Evolutionary conservation across 2,329 filamentous ascomycete genomes (phyloP).

Genomic region (Dryadomyces quercus-mongolicae): DNA sequence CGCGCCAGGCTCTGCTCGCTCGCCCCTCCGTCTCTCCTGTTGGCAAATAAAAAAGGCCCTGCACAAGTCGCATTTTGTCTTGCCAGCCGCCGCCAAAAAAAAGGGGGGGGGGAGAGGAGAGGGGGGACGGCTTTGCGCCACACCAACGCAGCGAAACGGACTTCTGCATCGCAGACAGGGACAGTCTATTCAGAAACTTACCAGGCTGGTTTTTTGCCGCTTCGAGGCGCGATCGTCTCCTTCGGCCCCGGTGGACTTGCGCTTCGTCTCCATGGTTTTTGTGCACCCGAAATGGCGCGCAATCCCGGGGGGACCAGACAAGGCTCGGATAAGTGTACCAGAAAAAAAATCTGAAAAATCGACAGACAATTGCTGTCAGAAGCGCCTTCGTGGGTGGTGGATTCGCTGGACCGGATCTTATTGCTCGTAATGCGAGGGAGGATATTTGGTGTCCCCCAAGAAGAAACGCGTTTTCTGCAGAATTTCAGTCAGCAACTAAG

Average conservation of each 20-base stretch:
- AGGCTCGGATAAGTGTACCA: neutral
- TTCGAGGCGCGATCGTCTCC: constrained; percentile 41
- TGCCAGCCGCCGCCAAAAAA: neutral
- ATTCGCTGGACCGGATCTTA: neutral
- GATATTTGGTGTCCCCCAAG: neutral
- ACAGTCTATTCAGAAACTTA: constrained; percentile 17
- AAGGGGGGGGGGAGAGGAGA: neutral
- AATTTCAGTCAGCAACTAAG: neutral
- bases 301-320: neutral
- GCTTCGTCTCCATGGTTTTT: constrained; percentile 12
- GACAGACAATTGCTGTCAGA: neutral
- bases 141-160: neutral
- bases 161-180: neutral
- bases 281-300: neutral
- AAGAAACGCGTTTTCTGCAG: constrained; percentile 4
- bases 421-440: constrained; percentile 1
- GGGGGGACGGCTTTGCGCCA: neutral
- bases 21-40: neutral
- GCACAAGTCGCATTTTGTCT: neutral
- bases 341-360: neutral
- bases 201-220: constrained; percentile 36
- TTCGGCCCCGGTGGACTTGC: constrained; percentile 23
- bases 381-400: neutral
- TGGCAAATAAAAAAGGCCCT: neutral
- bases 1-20: neutral